These are phyloP conservation scores for Leishmania lainsoni DNA, from an alignment of 208 protist species.

Conservation along the genomic window DNA sequence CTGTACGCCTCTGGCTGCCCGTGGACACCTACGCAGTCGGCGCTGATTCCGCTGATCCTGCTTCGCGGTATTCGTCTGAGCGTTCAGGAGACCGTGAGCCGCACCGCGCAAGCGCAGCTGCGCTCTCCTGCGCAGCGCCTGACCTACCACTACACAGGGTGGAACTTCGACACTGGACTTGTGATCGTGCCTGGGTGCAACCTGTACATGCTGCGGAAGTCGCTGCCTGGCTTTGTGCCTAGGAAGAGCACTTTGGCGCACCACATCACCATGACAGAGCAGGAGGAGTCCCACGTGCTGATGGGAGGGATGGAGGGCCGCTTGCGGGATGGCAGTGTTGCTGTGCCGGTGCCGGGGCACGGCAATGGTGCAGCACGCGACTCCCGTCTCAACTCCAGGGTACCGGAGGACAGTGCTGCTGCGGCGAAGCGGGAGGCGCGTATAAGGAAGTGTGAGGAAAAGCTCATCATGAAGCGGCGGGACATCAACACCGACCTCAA, in stretches of 20 bases:
- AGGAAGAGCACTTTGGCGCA: slow-evolving; percentile 3
- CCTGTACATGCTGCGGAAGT: neutral
- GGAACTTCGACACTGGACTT: neutral
- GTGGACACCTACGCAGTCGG: slow-evolving; percentile 5
- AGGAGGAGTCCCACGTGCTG: neutral
- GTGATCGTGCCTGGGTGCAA: slow-evolving; percentile 3
- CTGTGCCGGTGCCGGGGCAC: neutral
- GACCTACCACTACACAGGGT: slow-evolving; percentile 2
- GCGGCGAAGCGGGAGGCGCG: neutral
- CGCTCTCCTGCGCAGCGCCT: slow-evolving; percentile 6
- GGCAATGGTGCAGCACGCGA: neutral
- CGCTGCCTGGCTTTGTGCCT: slow-evolving; percentile 2
- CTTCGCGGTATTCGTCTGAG: neutral
- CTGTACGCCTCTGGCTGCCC: neutral
- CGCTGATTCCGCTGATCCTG: slow-evolving; percentile 7
- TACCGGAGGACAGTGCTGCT: neutral
- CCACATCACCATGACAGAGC: neutral
- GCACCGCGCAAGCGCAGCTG: neutral
- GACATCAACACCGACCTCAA: slow-evolving; percentile 4
- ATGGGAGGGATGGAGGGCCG: neutral
- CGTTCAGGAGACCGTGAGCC: slow-evolving; percentile 2
- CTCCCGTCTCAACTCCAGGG: neutral
- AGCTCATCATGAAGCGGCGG: neutral
- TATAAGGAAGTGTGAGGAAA: slow-evolving; percentile 2
- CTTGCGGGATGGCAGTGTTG: neutral